Percentiles rank a stretch among this genome's conserved stretches.
Evolutionary conservation across 495 filamentous ascomycete species (phyloP).

Genomic region (Aspergillus mulundensis): DNA sequence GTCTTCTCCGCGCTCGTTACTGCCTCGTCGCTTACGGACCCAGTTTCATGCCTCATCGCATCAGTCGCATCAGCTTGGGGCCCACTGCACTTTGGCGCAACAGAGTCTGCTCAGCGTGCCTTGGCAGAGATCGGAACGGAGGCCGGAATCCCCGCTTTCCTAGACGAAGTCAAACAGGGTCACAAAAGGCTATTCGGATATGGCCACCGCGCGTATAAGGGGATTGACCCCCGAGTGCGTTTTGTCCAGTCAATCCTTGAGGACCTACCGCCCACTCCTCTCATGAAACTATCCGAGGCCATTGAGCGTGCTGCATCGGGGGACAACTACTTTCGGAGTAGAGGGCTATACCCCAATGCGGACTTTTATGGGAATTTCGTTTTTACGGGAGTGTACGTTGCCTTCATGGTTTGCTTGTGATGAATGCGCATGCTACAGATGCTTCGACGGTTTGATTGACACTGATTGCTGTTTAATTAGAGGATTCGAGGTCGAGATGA

Average conservation of each 20-base stretch:
- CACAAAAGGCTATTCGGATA: conserved; percentile 55
- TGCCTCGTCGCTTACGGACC: conserved; percentile 33
- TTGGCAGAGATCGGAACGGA: conserved; percentile 41
- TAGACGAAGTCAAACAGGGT: conserved; percentile 49
- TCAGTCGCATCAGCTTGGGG: conserved; percentile 50
- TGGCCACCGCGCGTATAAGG: conserved; percentile 56
- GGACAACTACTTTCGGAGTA: conserved; percentile 49
- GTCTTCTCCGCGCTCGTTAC: conserved; percentile 33
- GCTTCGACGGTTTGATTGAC: background rate
- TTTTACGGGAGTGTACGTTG: conserved; percentile 48
- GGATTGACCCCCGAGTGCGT: conserved; percentile 47
- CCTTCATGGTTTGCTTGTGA: background rate
- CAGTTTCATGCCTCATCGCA: conserved; percentile 41
- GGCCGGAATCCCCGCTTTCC: conserved; percentile 43
- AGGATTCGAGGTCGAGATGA: conserved; percentile 33
- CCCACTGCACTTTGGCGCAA: conserved; percentile 56
- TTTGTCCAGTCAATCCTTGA: conserved; percentile 46
- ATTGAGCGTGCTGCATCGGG: conserved; percentile 45
- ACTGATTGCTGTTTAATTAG: conserved; percentile 10
- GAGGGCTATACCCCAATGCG: conserved; percentile 51
- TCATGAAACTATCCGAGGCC: conserved; percentile 47
- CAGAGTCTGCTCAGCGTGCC: conserved; percentile 51
- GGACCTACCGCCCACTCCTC: conserved; percentile 34
- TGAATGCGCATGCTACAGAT: background rate
- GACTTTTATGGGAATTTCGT: conserved; percentile 56